Conservation (phyloP, 2,329 filamentous ascomycete species). For the Talaromyces sp. region DNA sequence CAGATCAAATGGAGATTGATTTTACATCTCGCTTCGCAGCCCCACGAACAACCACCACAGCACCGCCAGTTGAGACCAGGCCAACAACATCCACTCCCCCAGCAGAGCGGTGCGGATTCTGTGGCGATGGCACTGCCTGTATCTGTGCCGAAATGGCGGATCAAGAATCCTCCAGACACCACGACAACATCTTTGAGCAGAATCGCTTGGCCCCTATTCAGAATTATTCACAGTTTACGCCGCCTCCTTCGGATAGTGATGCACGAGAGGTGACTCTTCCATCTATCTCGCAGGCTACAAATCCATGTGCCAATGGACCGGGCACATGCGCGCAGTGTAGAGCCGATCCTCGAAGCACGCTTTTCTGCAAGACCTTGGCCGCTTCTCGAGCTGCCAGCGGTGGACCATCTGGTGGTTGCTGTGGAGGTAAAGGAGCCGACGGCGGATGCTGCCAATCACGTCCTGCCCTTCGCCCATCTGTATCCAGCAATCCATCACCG, state of each 20-base stretch:
- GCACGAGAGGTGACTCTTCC: slow-evolving; percentile 53
- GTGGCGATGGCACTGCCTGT: slow-evolving; percentile 76
- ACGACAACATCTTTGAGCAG: slow-evolving; percentile 44
- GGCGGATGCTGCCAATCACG: slow-evolving; percentile 62
- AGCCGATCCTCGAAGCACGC: slow-evolving; percentile 72
- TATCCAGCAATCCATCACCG: slow-evolving; percentile 35
- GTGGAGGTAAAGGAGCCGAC: slow-evolving; percentile 58
- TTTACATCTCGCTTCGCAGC: slow-evolving; percentile 67
- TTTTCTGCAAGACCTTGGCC: slow-evolving; percentile 79
- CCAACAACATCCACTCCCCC: slow-evolving; percentile 30
- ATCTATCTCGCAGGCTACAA: slow-evolving; percentile 38
- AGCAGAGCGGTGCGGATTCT: slow-evolving; percentile 74
- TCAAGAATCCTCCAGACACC: slow-evolving; percentile 45
- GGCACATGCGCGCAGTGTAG: slow-evolving; percentile 78
- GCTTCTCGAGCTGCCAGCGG: slow-evolving; percentile 52
- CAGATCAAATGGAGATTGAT: slow-evolving; percentile 65
- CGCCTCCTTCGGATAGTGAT: slow-evolving; percentile 57
- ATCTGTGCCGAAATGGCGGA: slow-evolving; percentile 69
- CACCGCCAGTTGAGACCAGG: background rate
- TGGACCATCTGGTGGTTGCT: slow-evolving; percentile 55
- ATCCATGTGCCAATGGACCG: slow-evolving; percentile 63
- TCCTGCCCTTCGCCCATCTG: slow-evolving; percentile 28
- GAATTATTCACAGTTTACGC: slow-evolving; percentile 51
- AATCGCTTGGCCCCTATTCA: slow-evolving; percentile 48
- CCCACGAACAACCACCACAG: background rate